Evolutionary conservation across 257 asterid species (phyloP).

Genomic region (Solanum chmielewskii): DNA sequence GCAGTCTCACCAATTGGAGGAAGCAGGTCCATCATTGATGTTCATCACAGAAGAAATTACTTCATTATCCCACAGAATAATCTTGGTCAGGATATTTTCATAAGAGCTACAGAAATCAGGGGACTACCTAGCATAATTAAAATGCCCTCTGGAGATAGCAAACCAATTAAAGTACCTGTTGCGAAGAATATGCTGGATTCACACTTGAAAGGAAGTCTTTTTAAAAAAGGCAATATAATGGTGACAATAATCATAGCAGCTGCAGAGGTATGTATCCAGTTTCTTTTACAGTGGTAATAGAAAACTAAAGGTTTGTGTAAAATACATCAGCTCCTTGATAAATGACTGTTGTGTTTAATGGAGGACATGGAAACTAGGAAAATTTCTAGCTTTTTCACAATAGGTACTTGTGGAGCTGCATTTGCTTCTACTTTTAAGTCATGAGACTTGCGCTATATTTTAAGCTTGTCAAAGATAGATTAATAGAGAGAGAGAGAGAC

Average conservation of each 20-base stretch:
- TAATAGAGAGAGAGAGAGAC: neutral
- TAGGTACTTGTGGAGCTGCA: neutral
- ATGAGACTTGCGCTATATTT: neutral
- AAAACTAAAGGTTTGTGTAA: neutral
- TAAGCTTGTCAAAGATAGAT: neutral
- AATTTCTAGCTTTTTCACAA: neutral
- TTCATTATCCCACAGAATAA: conserved; percentile 74
- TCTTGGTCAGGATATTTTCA: conserved; percentile 83
- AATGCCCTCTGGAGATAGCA: conserved; percentile 79
- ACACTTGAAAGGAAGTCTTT: conserved; percentile 61
- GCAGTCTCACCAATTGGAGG: conserved; percentile 31
- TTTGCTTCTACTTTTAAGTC: neutral
- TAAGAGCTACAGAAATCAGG: conserved; percentile 41
- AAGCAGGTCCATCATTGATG: conserved; percentile 48
- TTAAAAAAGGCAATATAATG: conserved; percentile 42
- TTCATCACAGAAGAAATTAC: conserved; percentile 58
- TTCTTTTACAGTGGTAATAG: neutral
- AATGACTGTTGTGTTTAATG: neutral
- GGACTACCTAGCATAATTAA: conserved; percentile 42
- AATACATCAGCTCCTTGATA: neutral
- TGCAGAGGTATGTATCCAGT: conserved; percentile 61
- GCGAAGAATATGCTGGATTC: conserved; percentile 79
- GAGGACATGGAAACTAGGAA: neutral
- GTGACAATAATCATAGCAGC: conserved; percentile 61
- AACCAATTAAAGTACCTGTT: conserved; percentile 65